These are phyloP conservation scores for Lomentospora prolificans DNA, from an alignment of 2,329 filamentous ascomycete species.

Conservation along the genomic window DNA sequence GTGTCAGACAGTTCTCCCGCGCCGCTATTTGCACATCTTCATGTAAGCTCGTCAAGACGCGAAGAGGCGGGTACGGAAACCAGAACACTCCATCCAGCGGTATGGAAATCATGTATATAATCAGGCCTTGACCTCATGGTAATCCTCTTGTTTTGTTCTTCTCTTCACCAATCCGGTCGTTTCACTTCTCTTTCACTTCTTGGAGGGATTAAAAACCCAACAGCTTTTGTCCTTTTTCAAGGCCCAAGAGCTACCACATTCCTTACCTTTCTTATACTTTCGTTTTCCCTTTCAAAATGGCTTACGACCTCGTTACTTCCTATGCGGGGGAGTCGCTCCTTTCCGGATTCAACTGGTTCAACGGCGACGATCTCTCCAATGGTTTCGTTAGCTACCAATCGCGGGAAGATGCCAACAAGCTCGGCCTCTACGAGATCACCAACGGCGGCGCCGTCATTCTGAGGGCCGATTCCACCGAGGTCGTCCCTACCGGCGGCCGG, in stretches of 20 bases:
- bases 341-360: slow-evolving; percentile 39
- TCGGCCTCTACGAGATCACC: neutral
- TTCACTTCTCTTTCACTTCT: neutral
- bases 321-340: slow-evolving; percentile 34
- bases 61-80: neutral
- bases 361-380: slow-evolving; percentile 48
- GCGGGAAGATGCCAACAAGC: slow-evolving; percentile 19
- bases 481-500: slow-evolving; percentile 21
- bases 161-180: too few species aligned
- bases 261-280: neutral
- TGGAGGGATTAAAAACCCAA: neutral
- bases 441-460: neutral
- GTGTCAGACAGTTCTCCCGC: neutral
- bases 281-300: neutral
- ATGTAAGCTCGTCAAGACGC: neutral
- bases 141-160: too few species aligned
- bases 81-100: too few species aligned
- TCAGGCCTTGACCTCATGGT: too few species aligned
- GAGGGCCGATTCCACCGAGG: slow-evolving; percentile 25
- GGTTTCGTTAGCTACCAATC: slow-evolving; percentile 49
- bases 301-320: slow-evolving; percentile 31
- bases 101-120: too few species aligned
- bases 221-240: too few species aligned
- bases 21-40: neutral
- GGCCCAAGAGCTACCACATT: too few species aligned